A percentile compares a stretch with the other conserved stretches of the same genome.
Evolutionary conservation across 2,329 filamentous ascomycete genomes (phyloP).

Genomic region (Paradendryphiella salina): DNA sequence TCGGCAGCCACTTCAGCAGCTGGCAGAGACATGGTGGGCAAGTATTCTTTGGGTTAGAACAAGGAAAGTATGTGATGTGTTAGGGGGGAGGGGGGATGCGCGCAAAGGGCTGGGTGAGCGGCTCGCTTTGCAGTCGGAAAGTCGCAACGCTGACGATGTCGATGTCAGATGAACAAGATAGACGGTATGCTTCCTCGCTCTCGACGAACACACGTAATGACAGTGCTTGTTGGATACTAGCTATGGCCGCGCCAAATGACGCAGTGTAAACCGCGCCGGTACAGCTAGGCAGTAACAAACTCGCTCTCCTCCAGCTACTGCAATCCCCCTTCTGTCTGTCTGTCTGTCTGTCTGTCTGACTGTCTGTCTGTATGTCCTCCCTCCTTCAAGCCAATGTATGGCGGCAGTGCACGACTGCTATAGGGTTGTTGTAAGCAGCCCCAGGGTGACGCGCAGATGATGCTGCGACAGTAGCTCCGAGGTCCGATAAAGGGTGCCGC

Average conservation of each 20-base stretch:
- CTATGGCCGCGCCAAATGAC: slow-evolving; percentile 47
- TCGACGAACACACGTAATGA: slow-evolving; percentile 46
- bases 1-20: slow-evolving; percentile 91
- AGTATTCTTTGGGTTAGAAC: slow-evolving; percentile 31
- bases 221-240: slow-evolving; percentile 54
- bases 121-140: slow-evolving; percentile 29
- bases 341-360: too few relatives aligned
- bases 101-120: slow-evolving; percentile 25
- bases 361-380: slow-evolving; percentile 30
- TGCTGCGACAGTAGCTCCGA: slow-evolving; percentile 1
- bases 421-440: slow-evolving; percentile 9
- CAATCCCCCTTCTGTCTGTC: slow-evolving; percentile 31
- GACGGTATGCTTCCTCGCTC: slow-evolving; percentile 49
- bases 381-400: slow-evolving; percentile 35
- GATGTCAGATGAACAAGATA: slow-evolving; percentile 41
- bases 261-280: slow-evolving; percentile 40
- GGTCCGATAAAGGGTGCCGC: background rate
- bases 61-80: slow-evolving; percentile 15
- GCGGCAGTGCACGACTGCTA: slow-evolving; percentile 25
- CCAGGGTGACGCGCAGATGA: slow-evolving; percentile 1
- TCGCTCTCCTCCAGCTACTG: slow-evolving; percentile 42
- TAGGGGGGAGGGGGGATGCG: slow-evolving; percentile 19
- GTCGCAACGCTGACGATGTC: slow-evolving; percentile 34
- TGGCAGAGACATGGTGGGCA: slow-evolving; percentile 64
- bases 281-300: slow-evolving; percentile 41